phyloP scores from a whole-genome alignment of 805 yeast genomes.

The Kluyveromyces starmeri region DNA sequence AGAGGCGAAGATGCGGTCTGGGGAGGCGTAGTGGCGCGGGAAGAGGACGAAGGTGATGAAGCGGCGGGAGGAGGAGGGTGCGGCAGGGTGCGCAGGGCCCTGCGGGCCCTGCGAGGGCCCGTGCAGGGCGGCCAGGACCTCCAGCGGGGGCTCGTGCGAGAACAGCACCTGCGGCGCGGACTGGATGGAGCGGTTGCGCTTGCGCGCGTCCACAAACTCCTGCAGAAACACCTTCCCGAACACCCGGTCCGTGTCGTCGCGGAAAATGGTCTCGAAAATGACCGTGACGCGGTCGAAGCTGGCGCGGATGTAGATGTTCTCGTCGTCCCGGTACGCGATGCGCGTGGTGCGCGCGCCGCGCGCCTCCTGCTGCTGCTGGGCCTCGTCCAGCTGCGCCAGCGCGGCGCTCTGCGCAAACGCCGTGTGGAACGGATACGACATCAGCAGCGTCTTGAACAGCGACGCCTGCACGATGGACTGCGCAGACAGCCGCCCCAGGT shows the following conservation, averaged over 20 bases:
- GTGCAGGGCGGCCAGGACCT: too few relatives aligned
- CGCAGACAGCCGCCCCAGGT: slow-evolving; percentile 47
- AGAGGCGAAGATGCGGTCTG: slow-evolving; percentile 25
- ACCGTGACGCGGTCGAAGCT: slow-evolving; percentile 95
- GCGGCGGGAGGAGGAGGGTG: slow-evolving; percentile 34
- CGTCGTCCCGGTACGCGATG: slow-evolving; percentile 86
- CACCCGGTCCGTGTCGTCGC: slow-evolving; percentile 92
- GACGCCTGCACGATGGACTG: slow-evolving; percentile 56
- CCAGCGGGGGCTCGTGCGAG: slow-evolving; percentile 92
- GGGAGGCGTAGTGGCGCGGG: slow-evolving; percentile 81
- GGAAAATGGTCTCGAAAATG: slow-evolving; percentile 86
- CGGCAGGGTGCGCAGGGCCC: slow-evolving; percentile 19
- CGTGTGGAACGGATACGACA: slow-evolving; percentile 87
- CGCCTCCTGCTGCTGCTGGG: slow-evolving; percentile 17
- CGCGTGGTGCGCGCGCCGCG: slow-evolving; percentile 16
- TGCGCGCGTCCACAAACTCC: slow-evolving; percentile 93
- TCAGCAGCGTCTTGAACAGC: slow-evolving; percentile 70
- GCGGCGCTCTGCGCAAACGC: slow-evolving; percentile 76
- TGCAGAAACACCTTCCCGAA: slow-evolving; percentile 85
- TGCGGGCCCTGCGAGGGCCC: slow-evolving; percentile 38
- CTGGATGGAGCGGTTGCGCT: slow-evolving; percentile 86
- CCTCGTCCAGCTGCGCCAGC: slow-evolving; percentile 35
- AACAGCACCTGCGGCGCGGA: slow-evolving; percentile 97
- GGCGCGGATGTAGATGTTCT: slow-evolving; percentile 83
- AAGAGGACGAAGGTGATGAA: slow-evolving; percentile 66